Base-by-base conservation (phyloP, 2,329 filamentous ascomycete genomes). In the Metarhizium humberi region DNA sequence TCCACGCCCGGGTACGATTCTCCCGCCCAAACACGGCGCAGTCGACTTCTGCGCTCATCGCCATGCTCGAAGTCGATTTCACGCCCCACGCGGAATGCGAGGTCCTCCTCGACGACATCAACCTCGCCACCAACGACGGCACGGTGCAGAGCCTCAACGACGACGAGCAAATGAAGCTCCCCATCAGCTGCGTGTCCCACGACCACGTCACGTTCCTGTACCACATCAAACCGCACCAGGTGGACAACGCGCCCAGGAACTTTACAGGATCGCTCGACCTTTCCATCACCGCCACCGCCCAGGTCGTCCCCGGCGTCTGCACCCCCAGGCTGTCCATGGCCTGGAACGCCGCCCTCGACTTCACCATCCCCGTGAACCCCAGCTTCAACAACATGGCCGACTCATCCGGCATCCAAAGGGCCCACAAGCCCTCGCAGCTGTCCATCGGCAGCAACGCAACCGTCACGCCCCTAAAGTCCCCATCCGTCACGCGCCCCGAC, bases 121-220 rank as follows among this genome's bases (percentile, higher is more conserved):
- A 75, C 1, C 71, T 91, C 32, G 69, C 73, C 1, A 73, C 89
- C 14, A 71, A 74, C 36, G 81, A 83, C 29, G 84, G 83, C 50
- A 71, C 69, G 14, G 78, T 87, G 18, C 78, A 84, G 55, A 75
- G 81, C 56, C 76, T 87, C 14, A 82, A 80, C 58, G 69, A 71
- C 42, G 71, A 76, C 2, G 78, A 76, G 30, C 54, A 42, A 43
- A 66, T 73, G 62, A 49, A 61, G n/a, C 71, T 86, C 20, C 81
- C 84, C 4, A 72, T 86, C 30, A 74, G 75, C 46, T 86, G 85
- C 65, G 82, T 83, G 14, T 81, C 87, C 16, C 85, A 87, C 62
- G 88, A 92, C 64, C 87, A 91, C 67, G 73, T 90, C 58, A 88
- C 86, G 2, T 84, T 90, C 61, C 74, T 92, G 53, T 92, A 90